Evolutionary conservation across 129 eudicot genomes (phyloP).

Genomic region (Arctium lappa): DNA sequence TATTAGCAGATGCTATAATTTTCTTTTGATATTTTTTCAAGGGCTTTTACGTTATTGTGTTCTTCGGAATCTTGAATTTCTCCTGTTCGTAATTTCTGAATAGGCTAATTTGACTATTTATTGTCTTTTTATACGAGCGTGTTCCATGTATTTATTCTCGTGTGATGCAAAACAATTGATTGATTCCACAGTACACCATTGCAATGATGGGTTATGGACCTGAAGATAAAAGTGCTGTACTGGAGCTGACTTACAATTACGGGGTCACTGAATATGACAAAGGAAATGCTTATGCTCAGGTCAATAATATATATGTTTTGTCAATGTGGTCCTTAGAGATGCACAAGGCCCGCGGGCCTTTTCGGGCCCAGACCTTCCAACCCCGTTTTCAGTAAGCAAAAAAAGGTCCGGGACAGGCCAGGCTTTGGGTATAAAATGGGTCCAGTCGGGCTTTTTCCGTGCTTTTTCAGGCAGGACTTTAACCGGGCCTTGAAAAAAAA

Average conservation of each 20-base stretch:
- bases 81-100: not conserved
- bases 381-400: not conserved
- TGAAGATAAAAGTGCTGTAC: slow-evolving; percentile 82
- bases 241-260: slow-evolving; percentile 93
- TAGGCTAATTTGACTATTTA: not conserved
- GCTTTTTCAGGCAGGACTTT: not conserved
- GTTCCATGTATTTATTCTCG: not conserved
- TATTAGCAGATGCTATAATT: no score
- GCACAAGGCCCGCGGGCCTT: not conserved
- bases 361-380: not conserved
- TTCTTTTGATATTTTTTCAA: not conserved
- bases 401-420: not conserved
- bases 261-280: slow-evolving; percentile 90
- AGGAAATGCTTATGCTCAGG: slow-evolving; percentile 99
- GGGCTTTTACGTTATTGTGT: not conserved
- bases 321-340: not conserved
- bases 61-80: not conserved
- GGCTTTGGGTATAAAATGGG: not conserved
- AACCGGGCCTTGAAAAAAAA: not conserved
- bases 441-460: not conserved
- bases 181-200: slow-evolving; percentile 75
- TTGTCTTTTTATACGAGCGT: slow-evolving; percentile 9
- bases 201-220: slow-evolving; percentile 99
- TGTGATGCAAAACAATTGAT: slow-evolving; percentile 11
- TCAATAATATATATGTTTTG: slow-evolving; percentile 14